Base-by-base conservation (phyloP, 2,329 filamentous ascomycete species). In the Fusarium circinatum region DNA sequence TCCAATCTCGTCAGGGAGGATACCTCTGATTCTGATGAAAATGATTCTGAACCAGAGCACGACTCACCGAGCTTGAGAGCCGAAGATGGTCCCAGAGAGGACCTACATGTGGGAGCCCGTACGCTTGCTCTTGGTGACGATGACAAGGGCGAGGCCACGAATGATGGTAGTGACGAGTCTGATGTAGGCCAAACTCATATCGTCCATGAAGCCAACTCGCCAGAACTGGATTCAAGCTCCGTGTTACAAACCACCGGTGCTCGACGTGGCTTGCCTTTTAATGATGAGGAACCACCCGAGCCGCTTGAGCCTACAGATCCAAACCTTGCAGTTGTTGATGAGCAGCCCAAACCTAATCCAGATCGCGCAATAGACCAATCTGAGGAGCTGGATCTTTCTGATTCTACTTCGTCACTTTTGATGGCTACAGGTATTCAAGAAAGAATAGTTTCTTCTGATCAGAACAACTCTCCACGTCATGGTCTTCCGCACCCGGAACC, bases 31-130 rank as follows among this genome's bases (percentile, higher is more conserved):
- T 47, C 57, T 26, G 62, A 71, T 24, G 26, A 54, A 39, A 38
- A 49, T 12, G 44, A 64, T 24, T 49, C 52, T 28, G 48, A 59
- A 14, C 42, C 56, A n/a, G 55, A 73, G 42, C 56, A 59, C 55
- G 30, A 52, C 30, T 71, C 60, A 26, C 59, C 58, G 24, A 55
- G 49, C 34, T 22, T 52, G 22, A 47, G 24, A 26, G 32, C 47
- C 24, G 42, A 34, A 28, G 32, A 54, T 36, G n/a, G 26, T 36
- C 39, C 39, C 13, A 32, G 44, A 36, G 44, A 60, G 22, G 30
- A 24, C 28, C n/a, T 28, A 24, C 58, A 41, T n/a, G 10, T 22
- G 24, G 42, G 20, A 30, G 36, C 26, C 17, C 36, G 24, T 22
- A 48, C 34, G 22, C 41, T 30, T 49, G 34, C 38, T 45, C 38